These are phyloP conservation scores for Xerocomellus intermedius DNA, from an alignment of 768 basidiomycete species.

Conservation along the genomic window DNA sequence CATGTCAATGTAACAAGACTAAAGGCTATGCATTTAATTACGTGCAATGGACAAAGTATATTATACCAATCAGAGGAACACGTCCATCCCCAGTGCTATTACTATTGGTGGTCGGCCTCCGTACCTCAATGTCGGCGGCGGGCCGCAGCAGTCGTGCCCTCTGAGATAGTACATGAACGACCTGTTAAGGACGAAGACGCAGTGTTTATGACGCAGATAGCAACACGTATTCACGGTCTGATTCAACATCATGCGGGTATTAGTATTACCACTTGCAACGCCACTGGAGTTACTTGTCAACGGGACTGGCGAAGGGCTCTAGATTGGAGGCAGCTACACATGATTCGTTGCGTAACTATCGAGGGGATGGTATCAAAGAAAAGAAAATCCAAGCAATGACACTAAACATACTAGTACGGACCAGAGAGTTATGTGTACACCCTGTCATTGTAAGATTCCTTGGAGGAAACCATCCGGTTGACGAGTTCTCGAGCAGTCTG, in stretches of 20 bases:
- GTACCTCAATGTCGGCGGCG: background rate
- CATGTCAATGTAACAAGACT: background rate
- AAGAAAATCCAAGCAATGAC: background rate
- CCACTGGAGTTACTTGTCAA: background rate
- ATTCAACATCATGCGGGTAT: too few relatives aligned
- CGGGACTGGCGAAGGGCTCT: background rate
- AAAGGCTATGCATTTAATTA: background rate
- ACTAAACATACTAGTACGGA: background rate
- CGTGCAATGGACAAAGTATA: background rate
- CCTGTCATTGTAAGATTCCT: background rate
- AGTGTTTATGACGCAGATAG: background rate
- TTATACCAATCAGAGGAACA: too few relatives aligned
- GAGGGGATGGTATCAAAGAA: background rate
- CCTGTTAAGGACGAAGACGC: background rate
- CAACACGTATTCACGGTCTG: background rate
- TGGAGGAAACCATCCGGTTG: slow-evolving; percentile 8
- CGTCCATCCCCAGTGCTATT: background rate
- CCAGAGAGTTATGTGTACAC: background rate
- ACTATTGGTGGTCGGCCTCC: background rate
- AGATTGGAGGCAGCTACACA: background rate
- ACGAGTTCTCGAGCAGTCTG: slow-evolving; percentile 19
- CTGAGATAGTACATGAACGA: background rate
- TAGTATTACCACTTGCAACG: background rate
- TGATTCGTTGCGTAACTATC: background rate
- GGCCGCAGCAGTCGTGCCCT: background rate